phyloP scores from a whole-genome alignment of 805 yeast species.

The Kregervanrija pseudodelftensis region DNA sequence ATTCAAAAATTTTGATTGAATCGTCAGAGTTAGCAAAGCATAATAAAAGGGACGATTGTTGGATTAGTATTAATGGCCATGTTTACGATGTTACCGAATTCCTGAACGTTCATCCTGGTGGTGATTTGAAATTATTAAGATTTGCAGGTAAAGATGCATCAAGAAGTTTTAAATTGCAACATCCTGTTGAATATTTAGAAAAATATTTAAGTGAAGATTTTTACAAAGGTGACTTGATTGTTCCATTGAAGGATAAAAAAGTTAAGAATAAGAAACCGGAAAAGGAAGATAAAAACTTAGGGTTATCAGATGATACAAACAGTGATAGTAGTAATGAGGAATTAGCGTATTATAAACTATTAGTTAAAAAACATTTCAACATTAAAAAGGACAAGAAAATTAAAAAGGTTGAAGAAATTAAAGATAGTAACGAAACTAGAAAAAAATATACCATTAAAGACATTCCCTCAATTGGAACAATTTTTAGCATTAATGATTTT shows the following conservation, averaged over 20 bases:
- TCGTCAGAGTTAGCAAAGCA: conserved; percentile 33
- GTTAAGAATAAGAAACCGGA: conserved; percentile 24
- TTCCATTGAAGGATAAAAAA: conserved; percentile 19
- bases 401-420: conserved; percentile 12
- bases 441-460: conserved; percentile 24
- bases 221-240: conserved; percentile 30
- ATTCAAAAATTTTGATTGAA: too few relatives aligned
- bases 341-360: conserved; percentile 12
- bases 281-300: conserved; percentile 20
- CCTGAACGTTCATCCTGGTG: conserved; percentile 89
- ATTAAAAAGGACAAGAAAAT: conserved; percentile 4
- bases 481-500: conserved; percentile 74
- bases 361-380: conserved; percentile 7
- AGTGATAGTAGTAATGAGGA: conserved; percentile 1
- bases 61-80: conserved; percentile 76
- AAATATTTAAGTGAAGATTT: conserved; percentile 20
- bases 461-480: conserved; percentile 61
- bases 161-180: conserved; percentile 22
- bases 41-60: conserved; percentile 56
- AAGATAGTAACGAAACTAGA: conserved; percentile 31
- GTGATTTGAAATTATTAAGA: conserved; percentile 65
- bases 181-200: conserved; percentile 20
- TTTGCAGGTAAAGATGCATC: conserved; percentile 65
- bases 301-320: conserved; percentile 36
- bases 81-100: conserved; percentile 87